Percentiles rank a stretch among this genome's conserved stretches.
Evolutionary conservation across 768 basidiomycete species (phyloP).

Genomic region (Rhizopogon rudus): DNA sequence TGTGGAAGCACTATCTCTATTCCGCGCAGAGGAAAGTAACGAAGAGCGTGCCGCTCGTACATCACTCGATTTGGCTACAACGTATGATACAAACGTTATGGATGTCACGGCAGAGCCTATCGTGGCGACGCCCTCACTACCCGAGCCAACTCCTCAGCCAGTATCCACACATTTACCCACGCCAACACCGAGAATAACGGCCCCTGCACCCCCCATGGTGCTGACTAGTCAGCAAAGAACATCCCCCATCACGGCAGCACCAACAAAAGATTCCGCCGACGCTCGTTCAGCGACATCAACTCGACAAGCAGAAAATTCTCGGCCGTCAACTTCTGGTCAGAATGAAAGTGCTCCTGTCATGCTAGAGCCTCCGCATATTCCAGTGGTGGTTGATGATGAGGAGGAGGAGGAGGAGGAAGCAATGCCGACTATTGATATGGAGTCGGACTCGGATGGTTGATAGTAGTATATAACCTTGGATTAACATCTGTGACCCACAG

Average conservation of each 20-base stretch:
- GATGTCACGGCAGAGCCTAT: background rate
- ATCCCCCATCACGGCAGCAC: background rate
- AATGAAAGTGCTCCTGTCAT: background rate
- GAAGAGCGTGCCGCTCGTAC: constrained; percentile 52
- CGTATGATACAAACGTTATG: constrained; percentile 2
- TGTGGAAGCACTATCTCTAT: constrained; percentile 56
- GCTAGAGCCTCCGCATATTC: background rate
- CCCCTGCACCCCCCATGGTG: background rate
- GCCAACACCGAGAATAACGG: background rate
- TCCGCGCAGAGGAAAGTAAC: constrained; percentile 55
- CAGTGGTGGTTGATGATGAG: constrained; percentile 31
- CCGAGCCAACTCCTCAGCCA: constrained; percentile 2
- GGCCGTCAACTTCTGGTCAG: background rate
- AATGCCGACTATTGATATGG: constrained; percentile 74
- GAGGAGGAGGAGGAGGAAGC: constrained; percentile 59
- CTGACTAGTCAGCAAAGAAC: background rate
- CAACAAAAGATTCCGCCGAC: background rate
- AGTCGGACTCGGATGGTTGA: constrained; percentile 64
- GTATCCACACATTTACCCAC: background rate
- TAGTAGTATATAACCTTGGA: background rate
- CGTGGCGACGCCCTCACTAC: background rate
- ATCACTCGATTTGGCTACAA: constrained; percentile 32
- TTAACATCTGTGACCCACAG: background rate
- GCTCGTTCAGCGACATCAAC: background rate
- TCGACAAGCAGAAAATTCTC: background rate